Conservation (phyloP, 129 eudicot genomes). For the Flaveria bidentis region DNA sequence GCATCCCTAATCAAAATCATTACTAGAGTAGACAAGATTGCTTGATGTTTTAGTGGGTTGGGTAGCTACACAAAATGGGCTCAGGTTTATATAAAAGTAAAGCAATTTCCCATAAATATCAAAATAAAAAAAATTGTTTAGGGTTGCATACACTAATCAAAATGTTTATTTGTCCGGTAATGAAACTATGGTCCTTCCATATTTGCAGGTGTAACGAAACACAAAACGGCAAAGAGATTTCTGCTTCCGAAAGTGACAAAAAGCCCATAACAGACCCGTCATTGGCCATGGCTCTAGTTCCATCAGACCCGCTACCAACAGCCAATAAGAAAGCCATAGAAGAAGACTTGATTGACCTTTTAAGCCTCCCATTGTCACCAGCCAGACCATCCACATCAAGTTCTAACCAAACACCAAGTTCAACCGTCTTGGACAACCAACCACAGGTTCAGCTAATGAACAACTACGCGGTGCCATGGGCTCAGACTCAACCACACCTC, state of each 20-base stretch:
- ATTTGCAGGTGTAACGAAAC: constrained; percentile 58
- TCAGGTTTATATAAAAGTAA: not conserved
- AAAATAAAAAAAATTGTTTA: too few relatives aligned
- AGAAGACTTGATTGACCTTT: constrained; percentile 74
- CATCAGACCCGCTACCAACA: constrained; percentile 51
- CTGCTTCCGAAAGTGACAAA: not conserved
- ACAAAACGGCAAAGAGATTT: constrained; percentile 2
- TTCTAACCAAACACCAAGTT: constrained; percentile 29
- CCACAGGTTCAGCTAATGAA: constrained; percentile 36
- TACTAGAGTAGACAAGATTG: not conserved
- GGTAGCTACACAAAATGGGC: not conserved
- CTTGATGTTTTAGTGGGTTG: not conserved
- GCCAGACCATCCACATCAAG: constrained; percentile 34
- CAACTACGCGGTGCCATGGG: constrained; percentile 86
- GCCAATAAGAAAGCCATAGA: constrained; percentile 28
- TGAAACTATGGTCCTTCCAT: not conserved
- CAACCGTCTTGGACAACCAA: constrained; percentile 36
- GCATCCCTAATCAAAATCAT: too few relatives aligned
- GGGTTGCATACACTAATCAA: too few relatives aligned
- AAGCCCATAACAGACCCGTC: constrained; percentile 18
- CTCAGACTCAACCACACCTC: constrained; percentile 40
- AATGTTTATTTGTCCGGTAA: not conserved
- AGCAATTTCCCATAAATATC: too few relatives aligned
- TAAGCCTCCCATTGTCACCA: constrained; percentile 63
- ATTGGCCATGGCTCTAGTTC: constrained; percentile 57